Evolutionary conservation across 768 basidiomycete genomes (phyloP).

Genomic region (Pleurotus salmoneostramineus): DNA sequence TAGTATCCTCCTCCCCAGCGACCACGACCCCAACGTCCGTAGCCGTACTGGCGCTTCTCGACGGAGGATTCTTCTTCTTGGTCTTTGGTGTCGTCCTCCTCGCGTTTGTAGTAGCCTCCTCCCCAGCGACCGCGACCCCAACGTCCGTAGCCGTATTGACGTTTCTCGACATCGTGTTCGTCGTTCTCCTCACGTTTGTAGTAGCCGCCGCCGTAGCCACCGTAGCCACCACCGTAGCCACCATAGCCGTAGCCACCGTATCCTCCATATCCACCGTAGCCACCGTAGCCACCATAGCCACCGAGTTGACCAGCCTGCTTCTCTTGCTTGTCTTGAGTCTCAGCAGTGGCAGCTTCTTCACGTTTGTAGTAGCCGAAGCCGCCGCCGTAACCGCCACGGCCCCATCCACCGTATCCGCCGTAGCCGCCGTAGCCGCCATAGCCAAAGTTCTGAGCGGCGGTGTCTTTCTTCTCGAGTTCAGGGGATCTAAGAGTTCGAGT

Average conservation of each 20-base stretch:
- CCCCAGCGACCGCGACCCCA: not conserved
- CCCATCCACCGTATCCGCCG: not conserved
- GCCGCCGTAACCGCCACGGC: not conserved
- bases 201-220: not conserved
- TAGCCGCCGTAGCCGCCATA: not conserved
- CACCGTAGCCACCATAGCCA: not conserved
- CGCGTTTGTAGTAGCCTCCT: constrained; percentile 1
- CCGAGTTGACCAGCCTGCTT: constrained; percentile 1
- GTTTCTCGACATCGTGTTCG: not conserved
- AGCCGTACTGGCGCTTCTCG: not conserved
- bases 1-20: not conserved
- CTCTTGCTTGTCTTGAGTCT: not conserved
- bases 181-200: constrained; percentile 1
- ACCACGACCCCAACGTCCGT: not conserved
- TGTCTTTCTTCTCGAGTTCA: constrained; percentile 4
- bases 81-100: not conserved
- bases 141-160: not conserved
- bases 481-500: not conserved
- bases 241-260: not conserved
- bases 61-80: not conserved
- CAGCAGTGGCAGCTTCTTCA: not conserved
- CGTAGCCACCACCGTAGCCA: not conserved
- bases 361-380: not conserved
- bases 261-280: constrained; percentile 2
- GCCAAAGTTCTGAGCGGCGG: not conserved